Evolutionary conservation across 2,329 filamentous ascomycete genomes (phyloP).

Genomic region (Dothistroma septosporum): DNA sequence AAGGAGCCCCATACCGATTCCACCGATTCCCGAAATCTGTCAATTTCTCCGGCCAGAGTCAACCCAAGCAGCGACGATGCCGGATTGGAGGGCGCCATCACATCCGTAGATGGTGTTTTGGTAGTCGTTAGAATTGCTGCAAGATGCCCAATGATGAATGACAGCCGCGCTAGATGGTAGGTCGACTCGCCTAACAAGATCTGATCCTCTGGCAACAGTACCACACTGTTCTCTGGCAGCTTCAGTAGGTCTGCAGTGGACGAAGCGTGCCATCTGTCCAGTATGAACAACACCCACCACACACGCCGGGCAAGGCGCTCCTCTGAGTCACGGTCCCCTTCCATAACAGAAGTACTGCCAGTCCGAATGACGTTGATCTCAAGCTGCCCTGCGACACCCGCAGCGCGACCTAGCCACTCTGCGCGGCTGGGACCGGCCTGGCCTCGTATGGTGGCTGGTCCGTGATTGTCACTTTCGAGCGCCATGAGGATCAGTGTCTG

Average conservation of each 20-base stretch:
- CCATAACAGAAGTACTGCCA: slow-evolving; percentile 37
- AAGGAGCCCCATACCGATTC: slow-evolving; percentile 51
- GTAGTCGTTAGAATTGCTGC: slow-evolving; percentile 46
- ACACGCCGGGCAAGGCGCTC: slow-evolving; percentile 60
- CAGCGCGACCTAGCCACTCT: slow-evolving; percentile 60
- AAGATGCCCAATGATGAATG: slow-evolving; percentile 54
- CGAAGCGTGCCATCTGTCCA: slow-evolving; percentile 71
- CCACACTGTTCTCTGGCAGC: slow-evolving; percentile 59
- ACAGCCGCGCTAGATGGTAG: slow-evolving; percentile 64
- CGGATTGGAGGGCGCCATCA: slow-evolving; percentile 42
- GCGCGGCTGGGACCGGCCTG: slow-evolving; percentile 47
- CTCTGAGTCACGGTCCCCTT: slow-evolving; percentile 56
- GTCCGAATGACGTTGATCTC: slow-evolving; percentile 53
- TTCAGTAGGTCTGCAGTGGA: slow-evolving; percentile 60
- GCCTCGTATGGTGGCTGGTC: slow-evolving; percentile 45
- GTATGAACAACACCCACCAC: slow-evolving; percentile 68
- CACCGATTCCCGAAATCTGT: slow-evolving; percentile 63
- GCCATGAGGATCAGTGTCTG: slow-evolving; percentile 64
- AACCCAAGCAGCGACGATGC: slow-evolving; percentile 46
- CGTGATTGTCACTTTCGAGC: slow-evolving; percentile 60
- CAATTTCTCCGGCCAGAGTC: slow-evolving; percentile 55
- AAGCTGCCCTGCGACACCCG: slow-evolving; percentile 62
- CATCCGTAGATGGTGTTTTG: slow-evolving; percentile 42
- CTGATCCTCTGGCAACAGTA: slow-evolving; percentile 58
- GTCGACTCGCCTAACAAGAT: slow-evolving; percentile 58